Evolutionary conservation across 306 rosid species (phyloP).

Genomic region (Arachis hypogaea): DNA sequence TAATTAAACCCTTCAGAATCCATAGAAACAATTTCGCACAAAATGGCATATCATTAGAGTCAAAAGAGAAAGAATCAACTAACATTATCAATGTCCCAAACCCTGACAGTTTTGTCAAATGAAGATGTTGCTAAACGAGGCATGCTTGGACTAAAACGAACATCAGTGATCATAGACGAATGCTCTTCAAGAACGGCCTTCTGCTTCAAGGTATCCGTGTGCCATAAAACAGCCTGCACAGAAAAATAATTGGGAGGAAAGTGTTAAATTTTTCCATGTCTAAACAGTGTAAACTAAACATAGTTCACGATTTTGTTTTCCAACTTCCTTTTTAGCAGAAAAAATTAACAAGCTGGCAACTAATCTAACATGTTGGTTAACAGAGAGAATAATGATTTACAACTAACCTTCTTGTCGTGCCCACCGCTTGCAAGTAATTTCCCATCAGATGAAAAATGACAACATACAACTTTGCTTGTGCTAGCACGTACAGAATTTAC

Average conservation of each 20-base stretch:
- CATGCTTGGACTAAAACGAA: slow-evolving; percentile 92
- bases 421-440: slow-evolving; percentile 97
- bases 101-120: slow-evolving; percentile 93
- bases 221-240: slow-evolving; percentile 91
- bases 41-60: slow-evolving; percentile 11
- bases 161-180: slow-evolving; percentile 81
- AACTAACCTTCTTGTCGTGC: slow-evolving; percentile 89
- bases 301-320: not conserved
- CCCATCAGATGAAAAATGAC: slow-evolving; percentile 99
- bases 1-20: slow-evolving; percentile 15
- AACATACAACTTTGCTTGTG: slow-evolving; percentile 75
- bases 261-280: slow-evolving; percentile 19
- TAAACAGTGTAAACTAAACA: slow-evolving; percentile 27
- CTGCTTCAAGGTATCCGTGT: slow-evolving; percentile 71
- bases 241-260: slow-evolving; percentile 24
- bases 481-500: slow-evolving; percentile 76
- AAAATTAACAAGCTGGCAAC: slow-evolving; percentile 19
- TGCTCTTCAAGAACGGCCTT: slow-evolving; percentile 88
- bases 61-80: slow-evolving; percentile 47
- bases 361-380: slow-evolving; percentile 20
- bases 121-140: slow-evolving; percentile 95
- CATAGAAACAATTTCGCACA: slow-evolving; percentile 3
- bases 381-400: slow-evolving; percentile 19
- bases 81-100: slow-evolving; percentile 97
- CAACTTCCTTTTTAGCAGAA: slow-evolving; percentile 25